A percentile compares a stretch with the other conserved stretches of the same genome.
Evolutionary conservation across 371 early-diverging fungal genomes (phyloP).

Genomic region (Apophysomyces ossiformis): DNA sequence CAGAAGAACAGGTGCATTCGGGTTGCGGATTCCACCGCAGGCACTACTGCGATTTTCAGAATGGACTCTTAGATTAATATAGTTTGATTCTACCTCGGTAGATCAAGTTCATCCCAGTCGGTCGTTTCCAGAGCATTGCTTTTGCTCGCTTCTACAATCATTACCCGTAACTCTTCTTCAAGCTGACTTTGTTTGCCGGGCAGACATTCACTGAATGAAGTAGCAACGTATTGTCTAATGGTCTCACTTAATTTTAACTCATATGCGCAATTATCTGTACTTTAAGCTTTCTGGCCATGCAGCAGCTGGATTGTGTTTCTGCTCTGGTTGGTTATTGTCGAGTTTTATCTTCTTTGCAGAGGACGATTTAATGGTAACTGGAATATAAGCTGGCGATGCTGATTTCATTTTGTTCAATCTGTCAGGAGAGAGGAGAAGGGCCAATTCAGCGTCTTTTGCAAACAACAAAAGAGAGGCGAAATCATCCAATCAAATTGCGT

Average conservation of each 20-base stretch:
- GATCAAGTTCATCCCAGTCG: slow-evolving; percentile 47
- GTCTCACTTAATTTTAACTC: neutral
- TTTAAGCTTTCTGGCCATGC: slow-evolving; percentile 17
- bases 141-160: slow-evolving; percentile 44
- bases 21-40: slow-evolving; percentile 11
- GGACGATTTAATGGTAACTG: neutral
- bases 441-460: too few species aligned
- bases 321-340: neutral
- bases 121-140: slow-evolving; percentile 46
- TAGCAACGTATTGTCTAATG: slow-evolving; percentile 50
- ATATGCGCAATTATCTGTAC: slow-evolving; percentile 2
- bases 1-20: neutral
- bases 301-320: neutral
- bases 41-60: slow-evolving; percentile 37
- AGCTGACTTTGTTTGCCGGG: slow-evolving; percentile 45
- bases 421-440: too few species aligned
- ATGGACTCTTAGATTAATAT: neutral
- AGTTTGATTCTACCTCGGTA: slow-evolving; percentile 16
- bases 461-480: too few species aligned
- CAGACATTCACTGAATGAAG: slow-evolving; percentile 43
- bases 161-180: slow-evolving; percentile 43
- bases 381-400: neutral
- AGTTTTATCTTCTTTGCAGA: neutral
- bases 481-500: too few species aligned
- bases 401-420: neutral